Evolutionary conservation across 495 filamentous ascomycete species (phyloP).

Genomic region (Trichoderma gamsii): DNA sequence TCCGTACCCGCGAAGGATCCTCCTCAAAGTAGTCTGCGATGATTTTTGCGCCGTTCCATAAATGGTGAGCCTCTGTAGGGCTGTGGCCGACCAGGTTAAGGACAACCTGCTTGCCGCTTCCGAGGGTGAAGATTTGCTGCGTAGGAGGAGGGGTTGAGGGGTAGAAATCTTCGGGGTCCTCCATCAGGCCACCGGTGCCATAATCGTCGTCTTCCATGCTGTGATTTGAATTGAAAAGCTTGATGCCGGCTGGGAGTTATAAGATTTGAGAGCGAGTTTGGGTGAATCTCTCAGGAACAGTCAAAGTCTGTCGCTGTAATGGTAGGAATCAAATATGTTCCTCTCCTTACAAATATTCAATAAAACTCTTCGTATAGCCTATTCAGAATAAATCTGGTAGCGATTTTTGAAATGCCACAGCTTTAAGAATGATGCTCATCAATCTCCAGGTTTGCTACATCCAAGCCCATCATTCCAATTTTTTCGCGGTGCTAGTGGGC

Average conservation of each 20-base stretch:
- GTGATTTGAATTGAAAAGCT: neutral
- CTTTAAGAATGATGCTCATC: neutral
- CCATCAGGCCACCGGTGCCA: conserved; percentile 52
- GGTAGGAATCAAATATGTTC: neutral
- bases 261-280: neutral
- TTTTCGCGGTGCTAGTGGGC: neutral
- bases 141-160: conserved; percentile 64
- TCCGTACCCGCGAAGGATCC: conserved; percentile 49
- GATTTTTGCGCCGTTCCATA: conserved; percentile 82
- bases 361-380: neutral
- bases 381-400: neutral
- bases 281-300: too few relatives aligned
- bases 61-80: conserved; percentile 83
- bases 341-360: neutral
- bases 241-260: neutral
- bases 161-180: conserved; percentile 74
- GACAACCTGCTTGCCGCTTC: conserved; percentile 57
- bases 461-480: neutral
- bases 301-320: neutral
- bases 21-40: conserved; percentile 72
- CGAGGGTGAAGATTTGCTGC: conserved; percentile 59
- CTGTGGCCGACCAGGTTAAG: conserved; percentile 84
- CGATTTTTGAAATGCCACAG: neutral
- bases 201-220: conserved; percentile 14
- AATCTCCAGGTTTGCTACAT: neutral